Percentiles rank a stretch among this genome's conserved stretches.
phyloP scores from a whole-genome alignment of 139 green algal species.

The Ettlia oleoabundans region DNA sequence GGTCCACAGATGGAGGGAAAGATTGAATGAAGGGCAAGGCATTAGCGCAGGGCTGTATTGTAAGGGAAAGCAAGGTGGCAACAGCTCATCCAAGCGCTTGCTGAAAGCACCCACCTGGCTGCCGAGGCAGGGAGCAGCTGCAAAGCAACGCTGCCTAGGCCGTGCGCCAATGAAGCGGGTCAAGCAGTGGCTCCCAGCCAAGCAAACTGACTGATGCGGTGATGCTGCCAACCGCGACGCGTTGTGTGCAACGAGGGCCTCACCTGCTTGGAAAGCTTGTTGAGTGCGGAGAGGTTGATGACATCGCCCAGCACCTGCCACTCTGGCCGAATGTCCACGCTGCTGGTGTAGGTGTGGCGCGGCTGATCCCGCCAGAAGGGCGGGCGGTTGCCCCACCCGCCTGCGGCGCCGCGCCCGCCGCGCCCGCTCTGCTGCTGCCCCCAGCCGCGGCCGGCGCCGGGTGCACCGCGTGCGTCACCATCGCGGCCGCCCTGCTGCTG shows the following conservation, averaged over 20 bases:
- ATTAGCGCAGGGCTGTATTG: no score
- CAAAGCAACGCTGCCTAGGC: no score
- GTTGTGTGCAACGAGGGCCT: slow-evolving; percentile 33
- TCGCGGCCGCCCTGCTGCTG: neutral
- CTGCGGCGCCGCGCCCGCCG: neutral
- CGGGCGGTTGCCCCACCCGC: neutral
- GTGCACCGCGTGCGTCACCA: no score
- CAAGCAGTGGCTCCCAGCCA: no score
- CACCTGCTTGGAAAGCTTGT: slow-evolving; percentile 80
- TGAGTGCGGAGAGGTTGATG: slow-evolving; percentile 83
- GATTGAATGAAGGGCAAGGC: neutral
- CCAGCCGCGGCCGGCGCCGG: neutral
- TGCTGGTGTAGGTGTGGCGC: slow-evolving; percentile 66
- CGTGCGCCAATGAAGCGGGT: no score
- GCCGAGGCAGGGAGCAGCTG: no score
- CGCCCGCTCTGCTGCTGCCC: neutral
- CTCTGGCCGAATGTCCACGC: slow-evolving; percentile 93
- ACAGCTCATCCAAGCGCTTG: neutral
- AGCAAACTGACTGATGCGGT: no score
- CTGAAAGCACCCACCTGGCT: no score
- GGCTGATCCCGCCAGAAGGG: slow-evolving; percentile 38
- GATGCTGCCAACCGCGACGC: no score
- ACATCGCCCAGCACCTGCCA: slow-evolving; percentile 94
- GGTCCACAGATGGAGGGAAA: neutral
- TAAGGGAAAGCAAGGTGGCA: neutral